Percentiles rank a stretch among this genome's conserved stretches.
Evolutionary conservation across 176 grass and related monocot species (phyloP).

Genomic region (Oryza longistaminata): DNA sequence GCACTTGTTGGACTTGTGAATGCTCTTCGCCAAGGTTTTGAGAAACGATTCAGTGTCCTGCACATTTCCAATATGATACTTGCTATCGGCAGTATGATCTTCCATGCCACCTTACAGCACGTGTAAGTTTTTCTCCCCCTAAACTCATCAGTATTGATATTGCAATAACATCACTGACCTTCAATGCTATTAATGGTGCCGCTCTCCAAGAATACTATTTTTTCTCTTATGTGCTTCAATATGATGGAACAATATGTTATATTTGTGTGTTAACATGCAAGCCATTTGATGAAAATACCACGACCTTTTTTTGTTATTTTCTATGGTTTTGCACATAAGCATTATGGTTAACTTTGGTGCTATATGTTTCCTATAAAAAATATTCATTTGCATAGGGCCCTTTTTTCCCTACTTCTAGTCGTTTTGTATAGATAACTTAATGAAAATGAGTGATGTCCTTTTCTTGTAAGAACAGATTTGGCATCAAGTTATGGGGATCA

Average conservation of each 20-base stretch:
- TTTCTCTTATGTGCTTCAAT: background rate
- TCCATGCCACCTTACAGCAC: conserved; percentile 82
- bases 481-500: background rate
- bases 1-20: conserved; percentile 70
- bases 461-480: background rate
- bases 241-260: background rate
- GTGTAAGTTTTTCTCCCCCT: conserved; percentile 52
- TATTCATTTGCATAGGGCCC: background rate
- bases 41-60: conserved; percentile 83
- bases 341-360: background rate
- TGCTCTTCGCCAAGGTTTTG: conserved; percentile 69
- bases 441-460: background rate
- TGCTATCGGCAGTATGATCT: conserved; percentile 79
- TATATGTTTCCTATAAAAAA: background rate
- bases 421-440: background rate
- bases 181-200: background rate
- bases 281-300: background rate
- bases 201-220: background rate
- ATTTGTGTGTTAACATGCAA: background rate
- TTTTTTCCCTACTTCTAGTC: background rate
- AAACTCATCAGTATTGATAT: background rate
- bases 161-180: background rate
- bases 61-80: conserved; percentile 89
- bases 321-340: background rate
- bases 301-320: background rate